Conservation (phyloP, 1,139 yeast species). For the Yamadazyma sp. region DNA sequence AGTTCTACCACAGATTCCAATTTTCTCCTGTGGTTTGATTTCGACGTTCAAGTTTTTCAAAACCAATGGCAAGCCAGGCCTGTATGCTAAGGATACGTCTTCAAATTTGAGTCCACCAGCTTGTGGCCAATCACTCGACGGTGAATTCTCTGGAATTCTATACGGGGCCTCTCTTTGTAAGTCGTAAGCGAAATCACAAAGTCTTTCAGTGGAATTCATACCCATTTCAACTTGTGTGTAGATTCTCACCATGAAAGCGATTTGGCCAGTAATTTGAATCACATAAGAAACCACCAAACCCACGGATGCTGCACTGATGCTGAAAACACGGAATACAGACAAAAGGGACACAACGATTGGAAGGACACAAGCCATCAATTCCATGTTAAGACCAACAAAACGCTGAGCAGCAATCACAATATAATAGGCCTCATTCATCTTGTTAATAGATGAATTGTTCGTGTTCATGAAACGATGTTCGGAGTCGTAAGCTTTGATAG, state of each 20-base stretch:
- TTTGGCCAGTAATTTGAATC: constrained; percentile 50
- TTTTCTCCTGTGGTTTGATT: constrained; percentile 58
- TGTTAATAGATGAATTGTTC: constrained; percentile 53
- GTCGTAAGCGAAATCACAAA: constrained; percentile 62
- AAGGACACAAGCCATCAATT: constrained; percentile 51
- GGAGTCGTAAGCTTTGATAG: constrained; percentile 64
- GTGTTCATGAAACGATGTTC: constrained; percentile 50
- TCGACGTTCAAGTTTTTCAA: constrained; percentile 53
- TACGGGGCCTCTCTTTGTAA: constrained; percentile 46
- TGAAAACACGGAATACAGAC: constrained; percentile 66
- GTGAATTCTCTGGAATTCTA: constrained; percentile 43
- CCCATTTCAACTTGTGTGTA: constrained; percentile 78
- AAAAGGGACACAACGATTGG: constrained; percentile 57
- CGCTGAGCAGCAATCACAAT: constrained; percentile 71
- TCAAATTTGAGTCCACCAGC: constrained; percentile 56
- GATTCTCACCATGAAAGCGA: constrained; percentile 54
- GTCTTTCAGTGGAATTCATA: constrained; percentile 82
- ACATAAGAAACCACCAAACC: constrained; percentile 72
- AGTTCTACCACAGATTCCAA: constrained; percentile 80
- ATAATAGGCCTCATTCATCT: constrained; percentile 74
- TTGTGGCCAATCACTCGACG: constrained; percentile 50
- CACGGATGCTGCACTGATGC: constrained; percentile 63
- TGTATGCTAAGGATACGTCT: constrained; percentile 63
- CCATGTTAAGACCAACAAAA: constrained; percentile 75
- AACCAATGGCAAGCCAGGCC: constrained; percentile 76